A percentile compares a stretch with the other conserved stretches of the same genome.
These are phyloP conservation scores for Aspergillus brunneoviolaceus DNA, from an alignment of 2,329 filamentous ascomycete species.

Conservation along the genomic window DNA sequence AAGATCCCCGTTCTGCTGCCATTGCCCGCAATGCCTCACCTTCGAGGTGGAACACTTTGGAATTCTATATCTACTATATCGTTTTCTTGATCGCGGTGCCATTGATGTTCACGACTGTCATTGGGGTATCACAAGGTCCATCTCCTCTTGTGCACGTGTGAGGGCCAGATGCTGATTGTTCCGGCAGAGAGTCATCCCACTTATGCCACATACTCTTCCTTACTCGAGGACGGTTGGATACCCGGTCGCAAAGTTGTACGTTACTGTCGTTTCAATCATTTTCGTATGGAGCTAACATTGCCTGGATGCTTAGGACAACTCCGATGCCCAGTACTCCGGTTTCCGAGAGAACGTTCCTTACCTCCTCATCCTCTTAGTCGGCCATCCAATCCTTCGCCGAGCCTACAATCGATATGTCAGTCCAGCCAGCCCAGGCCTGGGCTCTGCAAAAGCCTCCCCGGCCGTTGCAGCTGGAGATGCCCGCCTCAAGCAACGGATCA, in stretches of 20 bases:
- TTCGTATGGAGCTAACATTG: constrained; percentile 13
- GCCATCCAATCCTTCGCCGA: constrained; percentile 77
- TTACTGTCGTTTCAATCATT: constrained; percentile 11
- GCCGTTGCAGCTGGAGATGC: constrained; percentile 48
- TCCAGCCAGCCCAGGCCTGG: constrained; percentile 35
- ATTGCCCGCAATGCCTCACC: constrained; percentile 53
- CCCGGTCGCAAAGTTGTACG: constrained; percentile 82
- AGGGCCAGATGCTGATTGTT: constrained; percentile 15
- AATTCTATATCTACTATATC: constrained; percentile 80
- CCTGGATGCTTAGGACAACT: constrained; percentile 66
- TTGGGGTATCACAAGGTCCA: constrained; percentile 79
- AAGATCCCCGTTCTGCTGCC: constrained; percentile 39
- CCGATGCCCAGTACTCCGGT: constrained; percentile 80
- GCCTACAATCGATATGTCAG: constrained; percentile 62
- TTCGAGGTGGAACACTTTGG: constrained; percentile 79
- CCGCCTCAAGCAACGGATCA: constrained; percentile 66
- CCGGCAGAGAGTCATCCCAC: constrained; percentile 72
- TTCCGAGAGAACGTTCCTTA: constrained; percentile 87
- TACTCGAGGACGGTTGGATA: constrained; percentile 83
- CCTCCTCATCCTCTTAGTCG: constrained; percentile 68
- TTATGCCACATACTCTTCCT: constrained; percentile 69
- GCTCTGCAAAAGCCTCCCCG: constrained; percentile 17
- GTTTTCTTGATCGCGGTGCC: constrained; percentile 68
- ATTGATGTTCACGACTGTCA: constrained; percentile 87
- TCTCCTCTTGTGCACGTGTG: constrained; percentile 15